Percentiles rank a stretch among this genome's conserved stretches.
Evolutionary conservation across 768 basidiomycete genomes (phyloP).

Genomic region (Pisolithus orientalis): DNA sequence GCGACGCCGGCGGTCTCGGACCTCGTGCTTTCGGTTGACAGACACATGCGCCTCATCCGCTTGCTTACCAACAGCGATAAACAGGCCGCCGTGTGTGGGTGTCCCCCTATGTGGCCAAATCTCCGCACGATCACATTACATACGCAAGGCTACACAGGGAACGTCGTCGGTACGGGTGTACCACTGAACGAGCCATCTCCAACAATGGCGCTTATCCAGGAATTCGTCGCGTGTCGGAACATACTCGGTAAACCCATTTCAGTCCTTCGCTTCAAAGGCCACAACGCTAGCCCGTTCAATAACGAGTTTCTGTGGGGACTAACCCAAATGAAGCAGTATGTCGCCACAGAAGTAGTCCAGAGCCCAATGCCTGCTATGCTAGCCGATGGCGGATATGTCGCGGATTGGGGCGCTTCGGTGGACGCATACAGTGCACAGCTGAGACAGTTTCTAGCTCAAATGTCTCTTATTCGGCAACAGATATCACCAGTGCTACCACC

Average conservation of each 20-base stretch:
- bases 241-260: slow-evolving; percentile 15
- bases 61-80: slow-evolving; percentile 30
- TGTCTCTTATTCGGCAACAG: slow-evolving; percentile 25
- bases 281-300: slow-evolving; percentile 22
- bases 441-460: slow-evolving; percentile 25
- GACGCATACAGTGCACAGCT: slow-evolving; percentile 25
- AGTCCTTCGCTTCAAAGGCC: slow-evolving; percentile 23
- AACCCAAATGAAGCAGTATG: slow-evolving; percentile 20
- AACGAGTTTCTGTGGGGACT: slow-evolving; percentile 26
- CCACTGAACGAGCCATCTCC: slow-evolving; percentile 26
- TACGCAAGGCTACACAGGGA: slow-evolving; percentile 23
- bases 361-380: slow-evolving; percentile 18
- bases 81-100: slow-evolving; percentile 23
- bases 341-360: slow-evolving; percentile 14
- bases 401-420: slow-evolving; percentile 25
- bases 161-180: slow-evolving; percentile 10
- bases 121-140: slow-evolving; percentile 22
- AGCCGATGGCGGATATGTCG: slow-evolving; percentile 19
- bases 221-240: slow-evolving; percentile 17
- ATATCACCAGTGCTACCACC: slow-evolving; percentile 26
- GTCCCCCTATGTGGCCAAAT: slow-evolving; percentile 24
- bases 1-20: slow-evolving; percentile 27
- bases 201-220: slow-evolving; percentile 25
- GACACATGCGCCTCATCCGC: slow-evolving; percentile 23
- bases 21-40: slow-evolving; percentile 26